Base-by-base conservation (phyloP, 768 basidiomycete genomes). In the Holtermanniella nyarrowii region DNA sequence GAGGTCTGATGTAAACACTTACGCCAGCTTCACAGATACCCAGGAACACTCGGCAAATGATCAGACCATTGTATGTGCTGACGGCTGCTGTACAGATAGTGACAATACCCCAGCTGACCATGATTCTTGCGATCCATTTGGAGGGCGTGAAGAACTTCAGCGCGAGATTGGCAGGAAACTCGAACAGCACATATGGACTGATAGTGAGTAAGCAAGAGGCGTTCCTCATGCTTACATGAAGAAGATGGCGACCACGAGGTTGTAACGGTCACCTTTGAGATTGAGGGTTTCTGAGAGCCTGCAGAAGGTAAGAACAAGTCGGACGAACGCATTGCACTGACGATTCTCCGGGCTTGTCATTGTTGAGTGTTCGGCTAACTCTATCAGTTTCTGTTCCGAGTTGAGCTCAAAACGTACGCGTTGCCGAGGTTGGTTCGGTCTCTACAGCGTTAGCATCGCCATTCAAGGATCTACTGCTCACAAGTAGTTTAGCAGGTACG, bases 161-260 rank as follows among this genome's bases (percentile, higher is more conserved):
- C 26, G 54, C 57, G 24, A 60, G 52, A 46, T 60, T 63, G 27
- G 54, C 55, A 11, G 59, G 59, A 44, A 60, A 60, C 24, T 63
- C 62, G 49, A 63, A 60, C 5, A 63, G 37, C 37, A 63, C 57
- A 46, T 60, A 63, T 23, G 62, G 62, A 25, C 60, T 58, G 39
- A 1, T 24, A n/a, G 10, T 54, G 14, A 52, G 46, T 1, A 31
- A 42, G n/a, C n/a, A n/a, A n/a, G n/a, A n/a, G n/a, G n/a, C n/a
- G n/a, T n/a, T 14, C 16, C 12, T 25, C 13, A 1, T 5, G 44
- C 60, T 46, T 25, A 61, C 57, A 60, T 43, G 48, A 63, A 63
- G 55, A 63, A 63, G 42, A 63, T 60, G 7, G 59, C 62, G 2
- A 60, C 59, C 12, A 63, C 42, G 43, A 63, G 37, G 47, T 55